Conservation (phyloP, 2,329 filamentous ascomycete species). For the Ramichloridium luteum region DNA sequence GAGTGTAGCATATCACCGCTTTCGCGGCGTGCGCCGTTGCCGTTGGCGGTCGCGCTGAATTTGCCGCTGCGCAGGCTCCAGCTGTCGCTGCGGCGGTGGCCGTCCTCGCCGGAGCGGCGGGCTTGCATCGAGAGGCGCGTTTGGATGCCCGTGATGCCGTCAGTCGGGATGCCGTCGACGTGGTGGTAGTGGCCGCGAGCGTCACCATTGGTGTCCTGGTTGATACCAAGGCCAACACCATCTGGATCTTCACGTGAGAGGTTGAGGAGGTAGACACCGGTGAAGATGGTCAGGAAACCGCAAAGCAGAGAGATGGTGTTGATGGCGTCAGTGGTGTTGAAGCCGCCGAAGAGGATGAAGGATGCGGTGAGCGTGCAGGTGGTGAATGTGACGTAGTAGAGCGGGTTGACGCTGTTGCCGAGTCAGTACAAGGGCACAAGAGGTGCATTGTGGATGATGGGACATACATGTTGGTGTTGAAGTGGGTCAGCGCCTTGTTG, state of each 20-base stretch:
- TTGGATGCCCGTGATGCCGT: constrained; percentile 77
- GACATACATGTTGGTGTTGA: constrained; percentile 89
- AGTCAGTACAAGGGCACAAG: constrained; percentile 1
- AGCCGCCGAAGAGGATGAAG: constrained; percentile 89
- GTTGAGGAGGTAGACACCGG: constrained; percentile 89
- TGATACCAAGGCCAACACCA: constrained; percentile 52
- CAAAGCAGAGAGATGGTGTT: constrained; percentile 87
- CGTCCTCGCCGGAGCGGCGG: constrained; percentile 52
- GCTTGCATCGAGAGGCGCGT: constrained; percentile 90
- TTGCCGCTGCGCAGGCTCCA: constrained; percentile 22
- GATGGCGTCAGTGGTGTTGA: constrained; percentile 85
- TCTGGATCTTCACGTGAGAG: constrained; percentile 87
- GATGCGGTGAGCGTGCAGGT: constrained; percentile 88
- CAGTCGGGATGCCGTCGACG: constrained; percentile 74
- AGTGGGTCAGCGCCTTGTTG: constrained; percentile 94
- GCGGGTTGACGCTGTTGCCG: constrained; percentile 69
- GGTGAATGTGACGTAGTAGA: constrained; percentile 97
- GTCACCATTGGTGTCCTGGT: constrained; percentile 27
- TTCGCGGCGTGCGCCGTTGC: constrained; percentile 21
- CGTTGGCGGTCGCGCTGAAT: constrained; percentile 47
- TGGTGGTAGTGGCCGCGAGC: constrained; percentile 28
- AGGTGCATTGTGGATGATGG: no score
- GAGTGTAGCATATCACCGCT: constrained; percentile 61
- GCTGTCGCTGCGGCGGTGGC: constrained; percentile 45
- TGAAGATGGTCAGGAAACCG: constrained; percentile 89